Conservation (phyloP, 2,329 filamentous ascomycete genomes). For the Chaetomiaceae sp. region DNA sequence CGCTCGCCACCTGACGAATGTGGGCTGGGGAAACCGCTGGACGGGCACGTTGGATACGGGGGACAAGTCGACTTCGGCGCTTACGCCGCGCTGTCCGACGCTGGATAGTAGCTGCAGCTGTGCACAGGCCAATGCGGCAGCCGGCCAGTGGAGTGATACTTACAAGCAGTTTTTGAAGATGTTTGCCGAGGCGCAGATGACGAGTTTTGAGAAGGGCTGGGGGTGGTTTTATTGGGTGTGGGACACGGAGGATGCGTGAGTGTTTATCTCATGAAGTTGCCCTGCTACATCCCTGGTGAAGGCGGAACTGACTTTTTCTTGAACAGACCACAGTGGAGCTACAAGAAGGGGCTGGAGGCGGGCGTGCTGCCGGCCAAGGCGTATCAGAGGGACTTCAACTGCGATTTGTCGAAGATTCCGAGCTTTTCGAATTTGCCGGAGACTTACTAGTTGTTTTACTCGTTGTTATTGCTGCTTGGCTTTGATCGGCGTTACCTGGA, state of each 20-base stretch:
- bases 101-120: slow-evolving; percentile 64
- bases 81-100: slow-evolving; percentile 68
- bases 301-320: no score
- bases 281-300: no score
- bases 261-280: no score
- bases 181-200: slow-evolving; percentile 96
- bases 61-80: slow-evolving; percentile 53
- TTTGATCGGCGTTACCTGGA: slow-evolving; percentile 6
- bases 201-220: slow-evolving; percentile 84
- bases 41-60: slow-evolving; percentile 75
- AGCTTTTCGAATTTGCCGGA: slow-evolving; percentile 41
- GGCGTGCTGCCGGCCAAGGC: slow-evolving; percentile 75
- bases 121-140: slow-evolving; percentile 66
- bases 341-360: slow-evolving; percentile 68
- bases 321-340: slow-evolving; percentile 72
- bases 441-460: background rate
- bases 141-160: slow-evolving; percentile 55
- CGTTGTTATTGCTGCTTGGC: background rate
- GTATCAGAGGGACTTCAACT: slow-evolving; percentile 64
- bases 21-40: slow-evolving; percentile 84
- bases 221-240: slow-evolving; percentile 99
- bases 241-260: slow-evolving; percentile 63
- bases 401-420: slow-evolving; percentile 47
- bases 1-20: slow-evolving; percentile 78
- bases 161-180: slow-evolving; percentile 85